A percentile compares a stretch with the other conserved stretches of the same genome.
Evolutionary conservation across 1,139 yeast species (phyloP).

Genomic region (Candida pseudoviswanathii): DNA sequence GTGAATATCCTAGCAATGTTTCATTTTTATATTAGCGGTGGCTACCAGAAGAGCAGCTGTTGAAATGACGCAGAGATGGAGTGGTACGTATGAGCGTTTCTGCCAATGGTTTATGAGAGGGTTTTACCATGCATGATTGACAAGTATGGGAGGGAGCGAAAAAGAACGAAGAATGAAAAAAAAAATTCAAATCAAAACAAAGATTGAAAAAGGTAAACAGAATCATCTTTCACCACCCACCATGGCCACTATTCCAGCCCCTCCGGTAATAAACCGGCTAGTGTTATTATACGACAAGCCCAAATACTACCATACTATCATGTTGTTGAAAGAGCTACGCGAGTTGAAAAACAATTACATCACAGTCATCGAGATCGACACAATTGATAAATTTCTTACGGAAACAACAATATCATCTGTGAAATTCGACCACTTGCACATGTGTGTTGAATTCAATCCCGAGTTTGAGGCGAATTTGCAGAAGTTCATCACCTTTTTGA

Average conservation of each 20-base stretch:
- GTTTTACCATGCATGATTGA: no score
- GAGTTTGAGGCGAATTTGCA: slow-evolving; percentile 29
- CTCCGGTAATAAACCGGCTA: slow-evolving; percentile 21
- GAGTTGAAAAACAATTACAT: slow-evolving; percentile 22
- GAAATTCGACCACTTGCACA: slow-evolving; percentile 30
- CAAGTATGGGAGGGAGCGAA: no score
- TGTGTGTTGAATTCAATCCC: slow-evolving; percentile 39
- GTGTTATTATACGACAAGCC: slow-evolving; percentile 37
- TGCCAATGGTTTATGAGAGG: no score
- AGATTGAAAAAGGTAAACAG: neutral
- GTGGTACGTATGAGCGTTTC: no score
- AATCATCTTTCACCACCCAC: neutral
- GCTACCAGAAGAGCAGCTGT: no score
- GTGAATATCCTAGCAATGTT: no score
- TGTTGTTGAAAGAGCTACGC: slow-evolving; percentile 29
- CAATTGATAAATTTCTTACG: slow-evolving; percentile 14
- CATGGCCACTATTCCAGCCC: slow-evolving; percentile 1
- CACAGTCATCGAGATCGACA: slow-evolving; percentile 24
- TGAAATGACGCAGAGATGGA: no score
- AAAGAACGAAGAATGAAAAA: neutral
- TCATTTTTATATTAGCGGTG: no score
- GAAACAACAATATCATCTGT: slow-evolving; percentile 18
- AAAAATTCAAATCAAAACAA: neutral
- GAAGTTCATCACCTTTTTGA: slow-evolving; percentile 26
- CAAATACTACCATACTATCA: slow-evolving; percentile 30